A percentile compares a stretch with the other conserved stretches of the same genome.
Evolutionary conservation across 2,329 filamentous ascomycete species (phyloP).

Genomic region (Rhynchosporium graminicola): DNA sequence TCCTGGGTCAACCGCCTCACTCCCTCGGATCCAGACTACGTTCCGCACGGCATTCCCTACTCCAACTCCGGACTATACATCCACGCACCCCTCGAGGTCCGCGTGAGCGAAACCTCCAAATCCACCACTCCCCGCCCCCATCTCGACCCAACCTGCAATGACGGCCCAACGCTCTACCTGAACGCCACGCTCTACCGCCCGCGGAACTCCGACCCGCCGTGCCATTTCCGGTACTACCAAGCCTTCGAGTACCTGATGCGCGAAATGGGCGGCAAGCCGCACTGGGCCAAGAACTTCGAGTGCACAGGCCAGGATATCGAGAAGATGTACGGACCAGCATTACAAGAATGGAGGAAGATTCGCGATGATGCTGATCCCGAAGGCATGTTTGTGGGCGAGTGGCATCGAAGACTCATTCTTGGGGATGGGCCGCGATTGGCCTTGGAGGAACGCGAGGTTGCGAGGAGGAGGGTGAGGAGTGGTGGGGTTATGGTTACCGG

Average conservation of each 20-base stretch:
- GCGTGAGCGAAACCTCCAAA: conserved; percentile 69
- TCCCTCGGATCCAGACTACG: conserved; percentile 64
- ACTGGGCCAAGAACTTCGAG: conserved; percentile 92
- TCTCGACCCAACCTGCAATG: conserved; percentile 69
- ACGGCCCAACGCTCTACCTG: conserved; percentile 79
- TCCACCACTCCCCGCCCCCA: conserved; percentile 53
- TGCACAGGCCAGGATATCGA: conserved; percentile 62
- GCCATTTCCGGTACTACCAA: conserved; percentile 76
- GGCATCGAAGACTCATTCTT: conserved; percentile 74
- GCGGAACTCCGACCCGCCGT: conserved; percentile 76
- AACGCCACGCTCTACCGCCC: conserved; percentile 89
- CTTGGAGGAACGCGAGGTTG: conserved; percentile 38
- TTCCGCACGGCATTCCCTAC: conserved; percentile 73
- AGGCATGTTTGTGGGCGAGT: conserved; percentile 87
- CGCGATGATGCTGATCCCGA: conserved; percentile 73
- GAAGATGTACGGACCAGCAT: conserved; percentile 66
- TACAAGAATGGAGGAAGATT: conserved; percentile 67
- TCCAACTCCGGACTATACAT: conserved; percentile 78
- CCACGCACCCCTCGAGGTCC: conserved; percentile 90
- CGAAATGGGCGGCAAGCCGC: conserved; percentile 77
- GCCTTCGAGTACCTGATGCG: conserved; percentile 91
- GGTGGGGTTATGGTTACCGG: conserved; percentile 36
- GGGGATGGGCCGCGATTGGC: conserved; percentile 37
- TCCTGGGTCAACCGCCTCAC: conserved; percentile 74
- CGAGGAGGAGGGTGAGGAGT: conserved; percentile 27